Evolutionary conservation across 257 asterid species (phyloP).

Genomic region (Sherardia arvensis): DNA sequence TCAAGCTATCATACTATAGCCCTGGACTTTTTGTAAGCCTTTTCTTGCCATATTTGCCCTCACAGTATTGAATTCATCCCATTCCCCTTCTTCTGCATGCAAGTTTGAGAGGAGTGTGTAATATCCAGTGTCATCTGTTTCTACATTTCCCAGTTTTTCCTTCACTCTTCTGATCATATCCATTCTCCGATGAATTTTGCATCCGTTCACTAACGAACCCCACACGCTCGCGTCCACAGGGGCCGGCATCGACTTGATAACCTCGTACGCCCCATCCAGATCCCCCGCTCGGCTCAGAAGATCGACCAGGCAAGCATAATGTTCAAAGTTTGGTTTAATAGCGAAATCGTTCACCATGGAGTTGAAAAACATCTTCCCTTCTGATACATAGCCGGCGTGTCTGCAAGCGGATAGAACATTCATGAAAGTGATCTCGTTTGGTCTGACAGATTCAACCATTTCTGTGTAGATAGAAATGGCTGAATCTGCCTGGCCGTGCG

Average conservation of each 20-base stretch:
- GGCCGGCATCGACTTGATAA: conserved; percentile 50
- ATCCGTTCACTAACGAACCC: conserved; percentile 78
- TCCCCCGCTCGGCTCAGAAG: conserved; percentile 81
- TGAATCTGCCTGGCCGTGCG: conserved; percentile 60
- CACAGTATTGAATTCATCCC: conserved; percentile 44
- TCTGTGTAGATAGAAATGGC: conserved; percentile 39
- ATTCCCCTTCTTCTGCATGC: conserved; percentile 73
- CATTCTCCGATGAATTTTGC: conserved; percentile 69
- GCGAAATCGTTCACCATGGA: conserved; percentile 45
- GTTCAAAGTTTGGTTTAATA: conserved; percentile 54
- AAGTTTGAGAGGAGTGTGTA: conserved; percentile 54
- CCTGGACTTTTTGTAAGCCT: conserved; percentile 56
- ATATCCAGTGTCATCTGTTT: conserved; percentile 67
- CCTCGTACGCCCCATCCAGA: conserved; percentile 53
- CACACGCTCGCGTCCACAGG: conserved; percentile 57
- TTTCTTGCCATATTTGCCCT: conserved; percentile 47
- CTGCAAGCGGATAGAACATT: conserved; percentile 76
- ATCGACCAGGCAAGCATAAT: conserved; percentile 81
- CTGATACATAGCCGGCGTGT: conserved; percentile 65
- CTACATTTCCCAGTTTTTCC: conserved; percentile 29
- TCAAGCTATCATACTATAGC: conserved; percentile 67
- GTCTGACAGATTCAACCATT: conserved; percentile 57
- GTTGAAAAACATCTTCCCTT: conserved; percentile 58
- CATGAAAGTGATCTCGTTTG: conserved; percentile 63
- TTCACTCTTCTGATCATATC: conserved; percentile 50